A percentile compares a stretch with the other conserved stretches of the same genome.
phyloP scores from a whole-genome alignment of 148 eudicot species.

The Agrostemma githago region DNA sequence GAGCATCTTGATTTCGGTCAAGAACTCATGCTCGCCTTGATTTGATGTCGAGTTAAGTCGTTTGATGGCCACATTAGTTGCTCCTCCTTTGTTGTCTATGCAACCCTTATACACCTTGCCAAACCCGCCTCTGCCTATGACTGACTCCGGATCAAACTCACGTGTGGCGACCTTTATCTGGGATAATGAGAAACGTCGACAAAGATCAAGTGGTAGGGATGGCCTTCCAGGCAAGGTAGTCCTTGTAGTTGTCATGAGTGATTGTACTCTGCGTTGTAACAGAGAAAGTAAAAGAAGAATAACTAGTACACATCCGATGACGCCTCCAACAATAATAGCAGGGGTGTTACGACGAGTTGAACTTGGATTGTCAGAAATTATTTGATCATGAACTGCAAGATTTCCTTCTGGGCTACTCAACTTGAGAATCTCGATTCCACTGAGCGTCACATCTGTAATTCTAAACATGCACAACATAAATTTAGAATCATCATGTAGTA shows the following conservation, averaged over 20 bases:
- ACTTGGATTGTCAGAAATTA: neutral
- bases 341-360: neutral
- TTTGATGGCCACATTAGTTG: constrained; percentile 29
- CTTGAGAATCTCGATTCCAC: constrained; percentile 45
- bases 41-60: constrained; percentile 17
- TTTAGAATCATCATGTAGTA: too few species aligned
- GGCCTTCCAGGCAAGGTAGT: neutral
- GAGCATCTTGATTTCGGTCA: constrained; percentile 32
- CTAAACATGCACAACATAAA: neutral
- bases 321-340: neutral
- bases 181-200: constrained; percentile 20
- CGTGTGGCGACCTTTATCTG: constrained; percentile 25
- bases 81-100: constrained; percentile 15
- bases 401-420: constrained; percentile 28
- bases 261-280: neutral
- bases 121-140: constrained; percentile 31
- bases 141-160: constrained; percentile 22
- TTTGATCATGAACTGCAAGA: constrained; percentile 35
- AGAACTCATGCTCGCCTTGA: constrained; percentile 28
- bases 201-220: constrained; percentile 17
- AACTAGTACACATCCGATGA: neutral
- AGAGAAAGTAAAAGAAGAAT: neutral
- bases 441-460: constrained; percentile 16
- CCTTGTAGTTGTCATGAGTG: neutral
- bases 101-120: constrained; percentile 34